Conservation (phyloP, 202 grass and related monocot genomes). For the Panicum virgatum region DNA sequence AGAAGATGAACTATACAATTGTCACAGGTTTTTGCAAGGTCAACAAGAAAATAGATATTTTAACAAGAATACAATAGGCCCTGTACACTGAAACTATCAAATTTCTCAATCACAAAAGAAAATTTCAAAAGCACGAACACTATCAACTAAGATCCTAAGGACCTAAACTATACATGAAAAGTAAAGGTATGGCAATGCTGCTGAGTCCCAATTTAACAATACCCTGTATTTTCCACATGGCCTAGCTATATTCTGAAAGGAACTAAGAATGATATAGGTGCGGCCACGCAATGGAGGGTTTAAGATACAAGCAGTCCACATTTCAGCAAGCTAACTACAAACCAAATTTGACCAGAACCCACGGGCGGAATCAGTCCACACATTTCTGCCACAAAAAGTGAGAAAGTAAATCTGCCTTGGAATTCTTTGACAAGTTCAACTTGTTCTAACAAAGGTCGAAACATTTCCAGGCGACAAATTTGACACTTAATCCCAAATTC, state of each 20-base stretch:
- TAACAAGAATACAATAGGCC: background rate
- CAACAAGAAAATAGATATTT: slow-evolving; percentile 13
- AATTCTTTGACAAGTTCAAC: slow-evolving; percentile 10
- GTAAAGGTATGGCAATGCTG: background rate
- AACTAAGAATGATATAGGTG: slow-evolving; percentile 4
- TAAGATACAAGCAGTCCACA: background rate
- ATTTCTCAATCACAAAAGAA: background rate
- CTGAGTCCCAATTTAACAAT: background rate
- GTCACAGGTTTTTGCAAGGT: background rate
- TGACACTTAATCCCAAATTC: background rate
- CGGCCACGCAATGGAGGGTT: background rate
- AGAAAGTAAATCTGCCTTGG: background rate
- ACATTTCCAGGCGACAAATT: background rate
- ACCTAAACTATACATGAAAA: background rate
- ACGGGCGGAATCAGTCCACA: slow-evolving; percentile 16
- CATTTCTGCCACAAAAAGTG: background rate
- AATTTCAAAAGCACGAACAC: background rate
- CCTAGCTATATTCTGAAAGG: background rate
- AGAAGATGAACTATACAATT: slow-evolving; percentile 18
- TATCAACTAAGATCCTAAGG: background rate
- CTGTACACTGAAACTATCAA: background rate
- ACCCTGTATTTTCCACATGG: background rate
- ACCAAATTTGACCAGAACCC: slow-evolving; percentile 30
- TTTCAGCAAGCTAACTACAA: slow-evolving; percentile 19
- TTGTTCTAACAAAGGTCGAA: background rate